phyloP scores from a whole-genome alignment of 2,329 filamentous ascomycete species.

The Fusarium cyanostomum region DNA sequence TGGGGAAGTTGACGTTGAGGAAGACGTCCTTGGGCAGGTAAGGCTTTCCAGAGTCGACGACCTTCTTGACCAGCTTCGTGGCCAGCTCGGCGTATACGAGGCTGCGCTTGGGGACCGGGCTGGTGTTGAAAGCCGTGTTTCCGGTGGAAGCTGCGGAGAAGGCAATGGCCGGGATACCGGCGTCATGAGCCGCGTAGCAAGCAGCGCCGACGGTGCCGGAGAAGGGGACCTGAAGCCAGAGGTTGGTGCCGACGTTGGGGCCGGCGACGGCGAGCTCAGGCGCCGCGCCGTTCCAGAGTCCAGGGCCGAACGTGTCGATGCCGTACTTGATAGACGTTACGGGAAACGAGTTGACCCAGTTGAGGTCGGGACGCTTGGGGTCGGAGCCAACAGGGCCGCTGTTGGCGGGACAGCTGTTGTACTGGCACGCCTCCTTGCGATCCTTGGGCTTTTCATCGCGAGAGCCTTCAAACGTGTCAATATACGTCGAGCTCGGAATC shows the following conservation, averaged over 20 bases:
- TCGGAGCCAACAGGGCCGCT: slow-evolving; percentile 67
- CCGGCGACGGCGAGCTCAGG: slow-evolving; percentile 74
- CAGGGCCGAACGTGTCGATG: slow-evolving; percentile 63
- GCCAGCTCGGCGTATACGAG: slow-evolving; percentile 72
- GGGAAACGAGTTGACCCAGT: slow-evolving; percentile 78
- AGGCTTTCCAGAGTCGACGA: slow-evolving; percentile 66
- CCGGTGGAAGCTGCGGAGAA: slow-evolving; percentile 67
- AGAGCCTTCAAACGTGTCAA: slow-evolving; percentile 57
- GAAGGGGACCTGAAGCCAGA: slow-evolving; percentile 64
- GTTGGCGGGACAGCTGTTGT: slow-evolving; percentile 66
- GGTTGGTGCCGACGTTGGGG: slow-evolving; percentile 68
- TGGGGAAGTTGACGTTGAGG: slow-evolving; percentile 76
- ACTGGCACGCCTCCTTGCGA: slow-evolving; percentile 65
- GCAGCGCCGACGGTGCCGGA: slow-evolving; percentile 76
- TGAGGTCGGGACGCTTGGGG: slow-evolving; percentile 57
- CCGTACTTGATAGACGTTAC: slow-evolving; percentile 72
- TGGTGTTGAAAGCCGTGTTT: slow-evolving; percentile 63
- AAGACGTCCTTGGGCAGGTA: slow-evolving; percentile 70
- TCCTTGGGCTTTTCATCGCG: slow-evolving; percentile 54
- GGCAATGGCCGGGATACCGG: slow-evolving; percentile 71
- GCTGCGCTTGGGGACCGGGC: slow-evolving; percentile 62
- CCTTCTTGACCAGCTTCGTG: slow-evolving; percentile 62
- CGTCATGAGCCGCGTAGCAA: slow-evolving; percentile 62
- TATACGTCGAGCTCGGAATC: background rate
- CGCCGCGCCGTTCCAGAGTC: slow-evolving; percentile 60